Base-by-base conservation (phyloP, 2,329 filamentous ascomycete species). In the Thelonectria olida region DNA sequence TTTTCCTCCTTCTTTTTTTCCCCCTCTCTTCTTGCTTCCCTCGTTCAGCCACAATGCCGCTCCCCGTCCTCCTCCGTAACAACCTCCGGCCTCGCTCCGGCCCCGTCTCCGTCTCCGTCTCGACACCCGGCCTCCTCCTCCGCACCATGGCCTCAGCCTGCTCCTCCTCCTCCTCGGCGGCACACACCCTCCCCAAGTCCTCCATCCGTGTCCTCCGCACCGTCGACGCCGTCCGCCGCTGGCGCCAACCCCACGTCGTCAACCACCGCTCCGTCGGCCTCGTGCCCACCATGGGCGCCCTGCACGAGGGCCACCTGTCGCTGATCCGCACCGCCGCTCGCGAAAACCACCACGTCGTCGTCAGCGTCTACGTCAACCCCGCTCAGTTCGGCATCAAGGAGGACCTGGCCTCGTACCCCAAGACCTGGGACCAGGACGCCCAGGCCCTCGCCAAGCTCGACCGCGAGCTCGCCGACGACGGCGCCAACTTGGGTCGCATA, bases 211-310 rank as follows among this genome's bases (percentile, higher is more conserved):
- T 97, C 71, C 91, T 97, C 75, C 92, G 92, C 70, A 86, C 92
- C 76, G 88, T 96, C 61, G 80, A 88, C 13, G 82, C 87, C 10
- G 81, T 97, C 52, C 91, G 92, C 38, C 78, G 84, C 69, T 91
- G 90, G 82, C 88, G 93, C 34, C 84, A 81, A 20, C 84, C 88
- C 39, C 87, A 93, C 62, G 79, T 88, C 34, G 79, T 88, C 61
- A 84, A 88, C 72, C 86, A 90, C 69, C 87, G 90, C 58, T 89
- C 89, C 44, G 89, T 99, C 59, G 93, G 91, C 61, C 88, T 99
- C 25, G 93, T 99, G 34, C 96, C 96, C 2, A 99, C 96, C 28
- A 98, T 99, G 96, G 96, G 96, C 64, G 96, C 96, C 50, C 85
- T 99, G n/a, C 96, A 99, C 78, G 86, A 89, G 56, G 96, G 96